Evolutionary conservation across 306 rosid species (phyloP), one percentile per base, ranked within the genome.

Genomic region (Morella rubra): DNA sequence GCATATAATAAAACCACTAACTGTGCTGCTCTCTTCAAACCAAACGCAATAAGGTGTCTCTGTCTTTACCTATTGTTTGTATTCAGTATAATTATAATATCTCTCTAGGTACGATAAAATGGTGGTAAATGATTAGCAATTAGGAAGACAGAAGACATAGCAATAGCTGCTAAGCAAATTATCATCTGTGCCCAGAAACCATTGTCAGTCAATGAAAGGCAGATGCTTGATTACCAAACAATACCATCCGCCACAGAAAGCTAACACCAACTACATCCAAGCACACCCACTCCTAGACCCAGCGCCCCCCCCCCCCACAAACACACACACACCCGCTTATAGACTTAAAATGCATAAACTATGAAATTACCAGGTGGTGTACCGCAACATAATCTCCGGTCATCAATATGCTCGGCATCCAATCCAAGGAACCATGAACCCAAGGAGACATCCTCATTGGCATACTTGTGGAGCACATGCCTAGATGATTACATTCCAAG

Each of bases 401-500:
- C 91, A 73, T 87, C 91, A 18, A 87, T 85, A 55, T 87, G 91
- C 77, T 87, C 89, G 8, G 71, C 86, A 58, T 87, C 91, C 87
- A 87, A 73, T 75, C 91, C 91, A 24, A 87, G 79, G 62, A 87
- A 83, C 91, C 91, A 87, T 5, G 91, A 78, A 19, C 91, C 91
- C 55, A 87, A 71, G 15, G 91, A 85, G 62, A 87, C 91, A 55
- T 87, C 91, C 71, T 87, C 91, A 16, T 87, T 87, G 16, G 77
- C 87, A 8, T 87, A 87, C 77, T 76, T 87, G 80, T 87, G 91
- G 24, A 87, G 83, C 19, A 87, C 85, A 52, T 87, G 87, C 89
- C 91, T 87, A 74, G 19, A 75, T 68, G 51, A 67, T 71, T 50
- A 6, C 76, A 69, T 54, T 46, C n/a, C 49, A 69, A 73, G 51